Evolutionary conservation across 768 basidiomycete species (phyloP), one percentile per base, ranked within the genome.

Genomic region (Udeniomyces megalosporus): DNA sequence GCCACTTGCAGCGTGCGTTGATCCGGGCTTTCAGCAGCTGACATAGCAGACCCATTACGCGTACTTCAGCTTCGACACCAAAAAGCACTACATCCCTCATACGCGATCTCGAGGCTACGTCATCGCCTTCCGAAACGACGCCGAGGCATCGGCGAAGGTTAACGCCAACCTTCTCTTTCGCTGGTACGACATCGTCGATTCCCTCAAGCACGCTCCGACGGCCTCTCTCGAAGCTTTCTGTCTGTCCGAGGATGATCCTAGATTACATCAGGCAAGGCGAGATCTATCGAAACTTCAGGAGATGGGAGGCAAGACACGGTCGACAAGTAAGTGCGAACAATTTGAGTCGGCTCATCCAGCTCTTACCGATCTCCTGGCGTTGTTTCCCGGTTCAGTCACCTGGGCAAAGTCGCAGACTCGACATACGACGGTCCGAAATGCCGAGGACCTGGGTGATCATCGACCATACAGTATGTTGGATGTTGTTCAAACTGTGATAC

Each of bases 331-430:
- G 57, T 29, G 46, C 45, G n/a, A n/a, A n/a, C n/a, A n/a, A n/a
- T n/a, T n/a, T n/a, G n/a, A n/a, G n/a, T n/a, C n/a, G n/a, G n/a
- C n/a, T n/a, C n/a, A n/a, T n/a, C n/a, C n/a, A n/a, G n/a, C n/a
- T n/a, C n/a, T n/a, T n/a, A n/a, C n/a, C n/a, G n/a, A n/a, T n/a
- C n/a, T n/a, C n/a, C n/a, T n/a, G n/a, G n/a, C n/a, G n/a, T n/a
- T n/a, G n/a, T n/a, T n/a, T n/a, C n/a, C n/a, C n/a, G n/a, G n/a
- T n/a, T n/a, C 88, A 10, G 67, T 71, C 58, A 92, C 93, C 68
- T 96, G 92, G 92, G 81, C 81, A 58, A 82, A 88, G 42, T 96
- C 92, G 69, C 90, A 95, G 73, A 86, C 86, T 47, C 82, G 92
- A 35, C 92, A 96, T 74, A 85, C 88, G 66, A 80, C 88, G 47